Percentiles rank a stretch among this genome's conserved stretches.
Evolutionary conservation across 768 basidiomycete species (phyloP).

Genomic region (Clitopilus passeckerianus): DNA sequence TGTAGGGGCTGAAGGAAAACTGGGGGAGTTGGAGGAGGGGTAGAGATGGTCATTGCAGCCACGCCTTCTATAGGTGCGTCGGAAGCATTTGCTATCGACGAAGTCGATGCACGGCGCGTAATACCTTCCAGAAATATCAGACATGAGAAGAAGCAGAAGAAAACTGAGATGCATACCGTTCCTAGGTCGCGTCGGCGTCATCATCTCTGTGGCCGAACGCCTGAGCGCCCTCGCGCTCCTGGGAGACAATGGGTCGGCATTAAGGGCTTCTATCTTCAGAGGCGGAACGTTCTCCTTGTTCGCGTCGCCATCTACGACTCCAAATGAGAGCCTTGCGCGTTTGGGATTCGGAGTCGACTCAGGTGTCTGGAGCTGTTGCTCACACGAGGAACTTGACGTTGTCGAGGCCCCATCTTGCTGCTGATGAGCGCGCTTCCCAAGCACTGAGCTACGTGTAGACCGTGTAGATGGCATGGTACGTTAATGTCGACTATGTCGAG

Average conservation of each 20-base stretch:
- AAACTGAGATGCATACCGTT: conserved; percentile 30
- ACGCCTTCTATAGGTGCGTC: conserved; percentile 42
- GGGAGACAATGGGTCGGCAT: conserved; percentile 25
- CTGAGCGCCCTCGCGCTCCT: conserved; percentile 36
- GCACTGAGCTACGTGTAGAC: conserved; percentile 40
- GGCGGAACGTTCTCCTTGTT: conserved; percentile 85
- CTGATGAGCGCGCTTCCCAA: conserved; percentile 46
- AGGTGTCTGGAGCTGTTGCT: conserved; percentile 50
- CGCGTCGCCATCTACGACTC: conserved; percentile 43
- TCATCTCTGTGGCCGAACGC: conserved; percentile 29
- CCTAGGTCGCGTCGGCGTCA: conserved; percentile 39
- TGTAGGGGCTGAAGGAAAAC: conserved; percentile 42
- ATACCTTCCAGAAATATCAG: conserved; percentile 23
- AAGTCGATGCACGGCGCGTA: conserved; percentile 45
- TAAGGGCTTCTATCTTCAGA: conserved; percentile 32
- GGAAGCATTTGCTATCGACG: conserved; percentile 28
- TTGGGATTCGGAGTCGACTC: conserved; percentile 63
- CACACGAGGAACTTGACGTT: conserved; percentile 23
- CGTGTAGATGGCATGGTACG: conserved; percentile 36
- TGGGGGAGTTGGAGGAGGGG: conserved; percentile 62
- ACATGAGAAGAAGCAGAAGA: conserved; percentile 8
- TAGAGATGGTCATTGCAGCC: conserved; percentile 39
- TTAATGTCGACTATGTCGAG: conserved; percentile 9
- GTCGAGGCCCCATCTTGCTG: conserved; percentile 24
- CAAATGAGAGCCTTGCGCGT: conserved; percentile 47